Base-by-base conservation (phyloP, 1,139 yeast genomes). In the Candida tetrigidarum region DNA sequence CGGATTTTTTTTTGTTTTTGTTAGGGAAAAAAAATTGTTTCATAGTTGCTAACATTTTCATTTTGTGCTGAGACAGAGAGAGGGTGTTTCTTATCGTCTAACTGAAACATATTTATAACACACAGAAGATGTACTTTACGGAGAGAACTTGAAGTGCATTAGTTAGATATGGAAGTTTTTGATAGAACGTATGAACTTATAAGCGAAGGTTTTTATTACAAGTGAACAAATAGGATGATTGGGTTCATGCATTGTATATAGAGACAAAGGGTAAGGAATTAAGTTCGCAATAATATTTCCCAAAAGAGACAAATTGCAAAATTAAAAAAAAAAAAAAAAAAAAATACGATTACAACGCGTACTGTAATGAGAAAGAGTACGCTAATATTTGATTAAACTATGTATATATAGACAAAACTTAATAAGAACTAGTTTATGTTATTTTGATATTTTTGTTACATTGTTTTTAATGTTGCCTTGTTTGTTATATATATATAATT, bases 211-310 rank as follows among this genome's bases (percentile, higher is more conserved):
- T n/a, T n/a, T n/a, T n/a, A n/a, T n/a, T n/a, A n/a, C n/a, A n/a
- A n/a, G n/a, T n/a, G n/a, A n/a, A n/a, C n/a, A n/a, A n/a, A n/a
- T n/a, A n/a, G n/a, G n/a, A n/a, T n/a, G n/a, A n/a, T n/a, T n/a
- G n/a, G n/a, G n/a, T n/a, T n/a, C n/a, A n/a, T n/a, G n/a, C n/a
- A n/a, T n/a, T n/a, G n/a, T n/a, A n/a, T n/a, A n/a, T n/a, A n/a
- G n/a, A n/a, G n/a, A n/a, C n/a, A n/a, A n/a, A n/a, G n/a, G n/a
- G n/a, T n/a, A n/a, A n/a, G n/a, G n/a, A n/a, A n/a, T n/a, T 10
- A 27, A n/a, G 5, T 18, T 19, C 10, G 22, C 36, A 32, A 32
- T 32, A 12, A 32, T 19, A 32, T 32, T 32, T 32, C 36, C 36
- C 22, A 32, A 32, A 19, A 19, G 25, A 12, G 25, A 32, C 15